Evolutionary conservation across 352 stramenopile species (phyloP).

Genomic region (Phytophthora tubulina): DNA sequence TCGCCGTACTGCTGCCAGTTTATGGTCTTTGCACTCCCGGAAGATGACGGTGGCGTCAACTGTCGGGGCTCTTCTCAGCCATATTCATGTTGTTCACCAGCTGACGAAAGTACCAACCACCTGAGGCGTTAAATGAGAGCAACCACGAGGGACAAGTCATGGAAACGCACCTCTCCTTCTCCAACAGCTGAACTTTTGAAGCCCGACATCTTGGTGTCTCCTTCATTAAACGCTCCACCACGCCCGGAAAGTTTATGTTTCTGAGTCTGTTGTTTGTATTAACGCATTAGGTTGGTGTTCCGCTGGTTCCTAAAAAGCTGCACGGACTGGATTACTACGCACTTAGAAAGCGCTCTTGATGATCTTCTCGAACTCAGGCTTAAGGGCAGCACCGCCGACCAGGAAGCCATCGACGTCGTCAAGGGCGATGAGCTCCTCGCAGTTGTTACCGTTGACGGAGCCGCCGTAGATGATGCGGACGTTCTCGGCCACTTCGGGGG

Average conservation of each 20-base stretch:
- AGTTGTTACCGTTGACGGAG: slow-evolving; percentile 91
- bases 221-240: no score
- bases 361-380: slow-evolving; percentile 91
- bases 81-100: no score
- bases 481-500: slow-evolving; percentile 57
- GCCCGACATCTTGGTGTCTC: no score
- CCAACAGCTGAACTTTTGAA: no score
- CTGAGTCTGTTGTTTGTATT: slow-evolving; percentile 17
- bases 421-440: slow-evolving; percentile 82
- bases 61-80: no score
- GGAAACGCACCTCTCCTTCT: no score
- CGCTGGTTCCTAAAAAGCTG: slow-evolving; percentile 5
- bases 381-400: slow-evolving; percentile 90
- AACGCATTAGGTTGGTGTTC: slow-evolving; percentile 16
- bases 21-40: no score
- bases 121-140: no score
- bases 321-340: background rate
- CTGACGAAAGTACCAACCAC: no score
- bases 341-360: slow-evolving; percentile 57
- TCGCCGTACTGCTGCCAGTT: no score
- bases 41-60: no score
- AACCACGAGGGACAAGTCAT: no score
- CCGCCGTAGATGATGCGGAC: slow-evolving; percentile 90
- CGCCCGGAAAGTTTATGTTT: background rate
- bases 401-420: slow-evolving; percentile 90